Evolutionary conservation across 2,329 filamentous ascomycete species (phyloP).

Genomic region (Cladophialophora immunda): DNA sequence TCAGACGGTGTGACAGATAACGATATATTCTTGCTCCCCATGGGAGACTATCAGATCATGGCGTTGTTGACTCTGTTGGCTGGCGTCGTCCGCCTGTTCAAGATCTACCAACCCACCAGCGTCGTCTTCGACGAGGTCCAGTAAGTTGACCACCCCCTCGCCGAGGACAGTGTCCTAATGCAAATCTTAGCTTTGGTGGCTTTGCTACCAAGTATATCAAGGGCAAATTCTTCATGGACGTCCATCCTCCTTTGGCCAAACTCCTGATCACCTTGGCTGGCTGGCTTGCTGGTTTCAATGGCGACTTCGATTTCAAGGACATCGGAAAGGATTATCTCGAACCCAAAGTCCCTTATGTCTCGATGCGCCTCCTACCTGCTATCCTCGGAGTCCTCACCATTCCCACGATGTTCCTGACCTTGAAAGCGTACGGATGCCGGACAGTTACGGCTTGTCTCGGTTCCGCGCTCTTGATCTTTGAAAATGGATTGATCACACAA

Average conservation of each 20-base stretch:
- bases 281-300: constrained; percentile 93
- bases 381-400: constrained; percentile 87
- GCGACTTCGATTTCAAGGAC: constrained; percentile 98
- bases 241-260: constrained; percentile 97
- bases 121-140: constrained; percentile 99
- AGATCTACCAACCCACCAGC: constrained; percentile 94
- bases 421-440: constrained; percentile 89
- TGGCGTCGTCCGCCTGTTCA: constrained; percentile 83
- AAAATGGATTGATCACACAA: constrained; percentile 95
- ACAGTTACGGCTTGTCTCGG: constrained; percentile 85
- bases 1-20: constrained; percentile 75
- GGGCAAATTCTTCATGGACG: constrained; percentile 99
- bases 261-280: constrained; percentile 94
- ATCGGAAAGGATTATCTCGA: constrained; percentile 99
- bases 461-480: constrained; percentile 87
- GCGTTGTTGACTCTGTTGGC: constrained; percentile 77
- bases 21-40: constrained; percentile 87
- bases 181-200: constrained; percentile 79
- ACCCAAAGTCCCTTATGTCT: constrained; percentile 92
- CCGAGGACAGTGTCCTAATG: constrained; percentile 18
- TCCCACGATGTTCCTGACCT: constrained; percentile 90
- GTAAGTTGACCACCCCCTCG: constrained; percentile 64
- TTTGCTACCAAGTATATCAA: constrained; percentile 99
- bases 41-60: constrained; percentile 82
- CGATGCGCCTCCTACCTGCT: constrained; percentile 94